Percentiles rank a stretch among this genome's conserved stretches.
phyloP scores from a whole-genome alignment of 2,329 filamentous ascomycete genomes.

The Colletotrichum graminicola region DNA sequence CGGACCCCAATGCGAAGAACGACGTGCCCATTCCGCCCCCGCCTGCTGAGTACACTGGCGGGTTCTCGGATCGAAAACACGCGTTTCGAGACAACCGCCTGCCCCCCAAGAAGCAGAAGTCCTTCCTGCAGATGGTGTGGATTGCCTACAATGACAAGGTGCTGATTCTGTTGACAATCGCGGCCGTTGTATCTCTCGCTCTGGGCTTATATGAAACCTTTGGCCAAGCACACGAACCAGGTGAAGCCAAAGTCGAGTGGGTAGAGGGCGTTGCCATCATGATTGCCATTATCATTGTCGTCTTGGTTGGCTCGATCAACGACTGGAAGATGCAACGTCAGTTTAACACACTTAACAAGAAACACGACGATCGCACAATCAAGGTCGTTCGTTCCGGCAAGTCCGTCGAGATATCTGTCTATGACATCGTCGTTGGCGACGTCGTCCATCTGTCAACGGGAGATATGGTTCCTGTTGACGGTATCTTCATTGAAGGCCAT shows the following conservation, averaged over 20 bases:
- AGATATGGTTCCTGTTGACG: constrained; percentile 75
- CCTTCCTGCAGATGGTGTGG: constrained; percentile 72
- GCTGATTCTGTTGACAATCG: constrained; percentile 76
- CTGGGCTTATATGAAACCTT: constrained; percentile 78
- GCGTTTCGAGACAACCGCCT: constrained; percentile 71
- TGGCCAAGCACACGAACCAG: constrained; percentile 56
- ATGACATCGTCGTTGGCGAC: constrained; percentile 75
- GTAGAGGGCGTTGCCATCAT: constrained; percentile 73
- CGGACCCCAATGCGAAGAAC: constrained; percentile 42
- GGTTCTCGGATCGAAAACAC: constrained; percentile 66
- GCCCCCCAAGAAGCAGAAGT: constrained; percentile 70
- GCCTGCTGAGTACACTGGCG: constrained; percentile 18
- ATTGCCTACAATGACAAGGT: constrained; percentile 81
- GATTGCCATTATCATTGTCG: constrained; percentile 72
- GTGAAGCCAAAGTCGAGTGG: constrained; percentile 66
- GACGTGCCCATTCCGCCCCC: constrained; percentile 38
- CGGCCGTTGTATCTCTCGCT: constrained; percentile 76
- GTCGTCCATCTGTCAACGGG: constrained; percentile 76
- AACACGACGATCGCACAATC: constrained; percentile 72
- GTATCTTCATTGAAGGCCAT: constrained; percentile 73
- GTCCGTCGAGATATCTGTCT: constrained; percentile 69
- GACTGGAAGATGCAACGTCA: constrained; percentile 74
- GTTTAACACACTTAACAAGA: constrained; percentile 67
- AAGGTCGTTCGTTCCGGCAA: constrained; percentile 75
- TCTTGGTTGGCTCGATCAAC: constrained; percentile 69